phyloP scores from a whole-genome alignment of 768 basidiomycete genomes.

The Macrolepiota dolichaula region DNA sequence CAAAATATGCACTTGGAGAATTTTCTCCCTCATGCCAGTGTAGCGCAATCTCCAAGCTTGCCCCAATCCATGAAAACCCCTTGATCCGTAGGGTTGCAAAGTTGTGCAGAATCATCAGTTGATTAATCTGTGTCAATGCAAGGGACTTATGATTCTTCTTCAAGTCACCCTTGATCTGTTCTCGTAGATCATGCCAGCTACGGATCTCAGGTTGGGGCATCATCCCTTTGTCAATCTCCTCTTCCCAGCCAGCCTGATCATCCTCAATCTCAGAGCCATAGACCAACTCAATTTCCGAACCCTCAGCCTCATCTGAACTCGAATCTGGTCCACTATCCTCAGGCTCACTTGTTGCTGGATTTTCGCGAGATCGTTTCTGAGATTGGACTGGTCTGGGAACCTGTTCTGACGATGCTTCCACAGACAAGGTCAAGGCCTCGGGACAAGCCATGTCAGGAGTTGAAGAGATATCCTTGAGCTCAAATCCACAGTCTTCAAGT shows the following conservation, averaged over 20 bases:
- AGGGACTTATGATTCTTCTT: constrained; percentile 19
- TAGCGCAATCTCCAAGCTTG: constrained; percentile 27
- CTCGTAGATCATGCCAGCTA: constrained; percentile 20
- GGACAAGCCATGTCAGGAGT: no score
- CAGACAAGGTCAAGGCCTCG: background rate
- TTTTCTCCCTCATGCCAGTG: constrained; percentile 28
- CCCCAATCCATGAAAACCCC: constrained; percentile 20
- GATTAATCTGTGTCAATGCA: constrained; percentile 23
- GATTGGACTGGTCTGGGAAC: no score
- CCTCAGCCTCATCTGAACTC: no score
- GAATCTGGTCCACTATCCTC: no score
- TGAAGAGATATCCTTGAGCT: background rate
- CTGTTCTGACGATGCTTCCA: background rate
- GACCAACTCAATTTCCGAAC: no score
- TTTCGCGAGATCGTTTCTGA: no score
- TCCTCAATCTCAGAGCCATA: no score
- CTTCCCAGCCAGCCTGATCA: background rate
- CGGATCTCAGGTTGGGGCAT: background rate
- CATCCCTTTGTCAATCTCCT: background rate
- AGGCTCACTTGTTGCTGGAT: no score
- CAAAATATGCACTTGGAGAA: constrained; percentile 20
- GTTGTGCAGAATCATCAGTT: constrained; percentile 26
- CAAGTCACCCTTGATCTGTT: constrained; percentile 24
- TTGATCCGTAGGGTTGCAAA: constrained; percentile 31
- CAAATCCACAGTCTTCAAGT: background rate